Conservation (phyloP, 106 monocot species). For the Allium cepa region DNA sequence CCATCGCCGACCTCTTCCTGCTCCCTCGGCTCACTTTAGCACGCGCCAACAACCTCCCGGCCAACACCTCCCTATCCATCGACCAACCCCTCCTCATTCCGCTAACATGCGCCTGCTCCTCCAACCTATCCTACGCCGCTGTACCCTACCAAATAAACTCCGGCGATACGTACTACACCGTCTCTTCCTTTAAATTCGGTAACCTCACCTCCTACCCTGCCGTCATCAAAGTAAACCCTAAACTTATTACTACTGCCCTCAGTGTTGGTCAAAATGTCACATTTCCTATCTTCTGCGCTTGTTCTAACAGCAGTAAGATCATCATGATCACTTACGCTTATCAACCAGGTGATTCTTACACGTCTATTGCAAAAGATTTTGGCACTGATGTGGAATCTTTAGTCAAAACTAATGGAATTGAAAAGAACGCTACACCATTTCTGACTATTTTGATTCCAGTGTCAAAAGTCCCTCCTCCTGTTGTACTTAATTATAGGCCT, state of each 20-base stretch:
- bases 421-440: constrained; percentile 4
- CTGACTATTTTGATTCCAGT: constrained; percentile 47
- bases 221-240: constrained; percentile 48
- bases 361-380: constrained; percentile 41
- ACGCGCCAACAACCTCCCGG: constrained; percentile 47
- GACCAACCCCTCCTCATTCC: constrained; percentile 64
- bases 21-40: constrained; percentile 44
- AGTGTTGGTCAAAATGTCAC: constrained; percentile 28
- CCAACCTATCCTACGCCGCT: constrained; percentile 44
- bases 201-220: constrained; percentile 59
- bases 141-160: constrained; percentile 46
- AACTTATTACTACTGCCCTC: constrained; percentile 41
- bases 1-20: constrained; percentile 52
- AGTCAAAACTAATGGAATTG: constrained; percentile 27
- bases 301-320: constrained; percentile 14
- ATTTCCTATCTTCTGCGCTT: constrained; percentile 80
- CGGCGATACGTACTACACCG: constrained; percentile 49
- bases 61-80: background rate
- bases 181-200: constrained; percentile 32
- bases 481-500: constrained; percentile 3
- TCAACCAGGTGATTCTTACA: constrained; percentile 44
- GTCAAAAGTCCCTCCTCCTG: constrained; percentile 24
- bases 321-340: constrained; percentile 46
- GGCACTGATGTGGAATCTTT: constrained; percentile 32
- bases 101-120: constrained; percentile 36